A percentile compares a stretch with the other conserved stretches of the same genome.
phyloP scores from a whole-genome alignment of 2,329 filamentous ascomycete species.

The Emericellopsis cladophorae region DNA sequence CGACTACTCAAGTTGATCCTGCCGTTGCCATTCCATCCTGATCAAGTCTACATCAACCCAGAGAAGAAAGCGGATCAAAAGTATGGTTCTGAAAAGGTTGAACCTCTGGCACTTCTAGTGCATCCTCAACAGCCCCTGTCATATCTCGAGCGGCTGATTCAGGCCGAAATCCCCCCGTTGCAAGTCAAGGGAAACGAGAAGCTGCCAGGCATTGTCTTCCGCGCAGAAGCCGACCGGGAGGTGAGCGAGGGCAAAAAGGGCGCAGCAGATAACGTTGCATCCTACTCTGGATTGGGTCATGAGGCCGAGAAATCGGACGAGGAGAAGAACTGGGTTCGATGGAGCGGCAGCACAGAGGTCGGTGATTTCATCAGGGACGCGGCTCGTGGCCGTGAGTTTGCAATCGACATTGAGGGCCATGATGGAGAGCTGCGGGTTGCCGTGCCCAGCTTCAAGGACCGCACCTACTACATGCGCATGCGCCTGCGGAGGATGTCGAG shows the following conservation, averaged over 20 bases:
- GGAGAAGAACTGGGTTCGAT: conserved; percentile 57
- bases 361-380: conserved; percentile 92
- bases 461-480: conserved; percentile 80
- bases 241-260: conserved; percentile 21
- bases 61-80: conserved; percentile 23
- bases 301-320: conserved; percentile 34
- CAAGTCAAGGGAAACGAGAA: conserved; percentile 53
- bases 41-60: conserved; percentile 26
- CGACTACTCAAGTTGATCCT: conserved; percentile 71
- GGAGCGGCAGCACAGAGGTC: conserved; percentile 80
- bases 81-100: conserved; percentile 34
- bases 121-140: conserved; percentile 87
- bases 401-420: conserved; percentile 66
- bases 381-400: conserved; percentile 71
- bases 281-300: conserved; percentile 58
- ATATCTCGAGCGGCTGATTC: conserved; percentile 79
- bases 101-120: conserved; percentile 72
- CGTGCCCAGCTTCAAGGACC: conserved; percentile 78
- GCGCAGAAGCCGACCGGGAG: conserved; percentile 61
- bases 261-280: conserved; percentile 40
- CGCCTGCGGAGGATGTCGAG: conserved; percentile 59
- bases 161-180: conserved; percentile 69
- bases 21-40: conserved; percentile 42
- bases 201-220: conserved; percentile 64
- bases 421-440: conserved; percentile 55